phyloP scores from a whole-genome alignment of 2,329 filamentous ascomycete genomes.

The Paraphaeosphaeria minitans region DNA sequence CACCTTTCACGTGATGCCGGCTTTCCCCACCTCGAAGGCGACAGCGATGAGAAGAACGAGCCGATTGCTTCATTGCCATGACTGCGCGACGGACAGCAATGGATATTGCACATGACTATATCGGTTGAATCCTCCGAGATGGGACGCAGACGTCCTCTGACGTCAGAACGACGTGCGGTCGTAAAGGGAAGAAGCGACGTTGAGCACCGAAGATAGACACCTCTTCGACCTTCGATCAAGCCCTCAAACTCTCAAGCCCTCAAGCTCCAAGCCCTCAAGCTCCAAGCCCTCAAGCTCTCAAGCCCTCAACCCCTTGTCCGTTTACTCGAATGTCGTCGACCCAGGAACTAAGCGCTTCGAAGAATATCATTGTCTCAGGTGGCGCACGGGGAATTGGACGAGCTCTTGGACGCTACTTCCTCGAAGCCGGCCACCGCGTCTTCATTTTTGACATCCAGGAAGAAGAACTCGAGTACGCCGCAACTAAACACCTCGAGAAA shows the following conservation, averaged over 20 bases:
- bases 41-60: not conserved
- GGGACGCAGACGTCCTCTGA: slow-evolving; percentile 6
- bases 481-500: slow-evolving; percentile 47
- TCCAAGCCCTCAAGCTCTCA: no score
- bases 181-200: not conserved
- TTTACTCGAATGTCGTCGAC: slow-evolving; percentile 17
- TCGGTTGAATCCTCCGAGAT: not conserved
- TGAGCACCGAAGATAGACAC: slow-evolving; percentile 7
- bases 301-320: not conserved
- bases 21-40: not conserved
- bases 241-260: not conserved
- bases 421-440: slow-evolving; percentile 52
- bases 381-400: slow-evolving; percentile 57
- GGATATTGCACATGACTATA: not conserved
- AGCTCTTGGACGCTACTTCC: slow-evolving; percentile 53
- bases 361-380: slow-evolving; percentile 49
- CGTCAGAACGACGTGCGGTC: slow-evolving; percentile 15
- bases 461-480: slow-evolving; percentile 45
- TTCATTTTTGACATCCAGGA: slow-evolving; percentile 54
- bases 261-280: no score
- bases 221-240: not conserved
- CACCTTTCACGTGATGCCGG: no score
- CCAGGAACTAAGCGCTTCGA: slow-evolving; percentile 23
- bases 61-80: not conserved
- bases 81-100: not conserved